phyloP scores from a whole-genome alignment of 352 stramenopile species.

The Vaucheria bursata region DNA sequence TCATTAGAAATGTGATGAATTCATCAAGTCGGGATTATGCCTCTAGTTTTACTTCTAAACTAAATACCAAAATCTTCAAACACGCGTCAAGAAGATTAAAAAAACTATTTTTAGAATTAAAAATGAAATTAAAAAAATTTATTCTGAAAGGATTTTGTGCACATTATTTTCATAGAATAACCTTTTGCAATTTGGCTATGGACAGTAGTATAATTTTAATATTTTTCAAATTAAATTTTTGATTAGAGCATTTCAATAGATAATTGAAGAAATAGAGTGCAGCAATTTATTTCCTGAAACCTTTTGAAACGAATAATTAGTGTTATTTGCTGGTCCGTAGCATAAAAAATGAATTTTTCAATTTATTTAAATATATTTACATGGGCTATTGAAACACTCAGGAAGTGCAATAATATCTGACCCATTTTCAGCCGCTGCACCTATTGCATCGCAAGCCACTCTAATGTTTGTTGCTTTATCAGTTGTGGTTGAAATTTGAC shows the following conservation, averaged over 20 bases:
- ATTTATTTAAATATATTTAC: not conserved
- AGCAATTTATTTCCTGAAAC: no score
- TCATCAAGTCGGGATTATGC: not conserved
- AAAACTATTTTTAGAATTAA: no score
- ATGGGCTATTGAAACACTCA: constrained; percentile 85
- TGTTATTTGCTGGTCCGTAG: no score
- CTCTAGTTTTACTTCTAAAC: not conserved
- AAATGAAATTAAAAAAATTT: no score
- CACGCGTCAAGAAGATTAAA: not conserved
- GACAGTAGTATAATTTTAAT: not conserved
- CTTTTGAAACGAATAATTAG: no score
- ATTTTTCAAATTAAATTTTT: not conserved
- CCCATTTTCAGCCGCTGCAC: constrained; percentile 53
- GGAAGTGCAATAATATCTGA: constrained; percentile 57
- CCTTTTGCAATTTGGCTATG: not conserved
- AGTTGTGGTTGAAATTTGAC: constrained; percentile 83
- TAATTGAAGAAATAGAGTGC: no score
- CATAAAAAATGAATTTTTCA: no score
- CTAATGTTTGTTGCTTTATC: constrained; percentile 62
- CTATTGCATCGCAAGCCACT: constrained; percentile 53
- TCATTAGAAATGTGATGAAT: not conserved
- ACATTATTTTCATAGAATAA: no score
- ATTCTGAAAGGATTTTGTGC: no score
- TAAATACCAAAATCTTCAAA: not conserved
- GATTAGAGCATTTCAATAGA: not conserved